These are phyloP conservation scores for Saccharomycopsis fermentans DNA, from an alignment of 805 yeast species.

Conservation along the genomic window DNA sequence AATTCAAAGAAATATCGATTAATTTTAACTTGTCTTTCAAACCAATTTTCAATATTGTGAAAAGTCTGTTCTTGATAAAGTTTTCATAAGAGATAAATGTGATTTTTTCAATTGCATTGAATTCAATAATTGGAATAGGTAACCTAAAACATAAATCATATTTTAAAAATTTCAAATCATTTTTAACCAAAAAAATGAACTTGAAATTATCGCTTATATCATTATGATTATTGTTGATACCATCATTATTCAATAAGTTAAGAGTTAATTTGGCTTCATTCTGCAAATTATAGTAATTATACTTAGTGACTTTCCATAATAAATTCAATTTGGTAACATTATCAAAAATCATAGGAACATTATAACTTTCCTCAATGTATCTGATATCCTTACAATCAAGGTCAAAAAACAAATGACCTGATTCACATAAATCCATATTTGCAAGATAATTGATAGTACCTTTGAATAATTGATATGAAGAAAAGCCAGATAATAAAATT, in stretches of 20 bases:
- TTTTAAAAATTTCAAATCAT: conserved; percentile 40
- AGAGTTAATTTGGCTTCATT: conserved; percentile 63
- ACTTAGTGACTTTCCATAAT: conserved; percentile 67
- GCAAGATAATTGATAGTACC: conserved; percentile 79
- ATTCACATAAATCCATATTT: conserved; percentile 54
- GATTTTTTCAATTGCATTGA: conserved; percentile 63
- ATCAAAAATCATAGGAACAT: conserved; percentile 68
- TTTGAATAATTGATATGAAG: conserved; percentile 87
- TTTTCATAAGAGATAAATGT: conserved; percentile 61
- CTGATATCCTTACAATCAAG: conserved; percentile 29
- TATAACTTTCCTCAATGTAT: conserved; percentile 47
- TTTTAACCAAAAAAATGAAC: conserved; percentile 57
- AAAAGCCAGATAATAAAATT: conserved; percentile 75
- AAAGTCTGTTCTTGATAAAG: conserved; percentile 50
- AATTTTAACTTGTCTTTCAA: conserved; percentile 37
- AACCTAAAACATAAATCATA: conserved; percentile 55
- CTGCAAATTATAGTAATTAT: conserved; percentile 52
- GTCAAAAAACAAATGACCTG: conserved; percentile 60
- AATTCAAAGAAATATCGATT: conserved; percentile 14
- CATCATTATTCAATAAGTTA: conserved; percentile 50
- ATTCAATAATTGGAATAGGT: conserved; percentile 48
- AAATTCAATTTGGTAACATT: conserved; percentile 68
- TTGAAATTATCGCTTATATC: conserved; percentile 69
- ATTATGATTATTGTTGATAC: neutral
- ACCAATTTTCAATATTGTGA: conserved; percentile 46